Conservation (phyloP, 805 yeast species). For the Candida coleopterorum region DNA sequence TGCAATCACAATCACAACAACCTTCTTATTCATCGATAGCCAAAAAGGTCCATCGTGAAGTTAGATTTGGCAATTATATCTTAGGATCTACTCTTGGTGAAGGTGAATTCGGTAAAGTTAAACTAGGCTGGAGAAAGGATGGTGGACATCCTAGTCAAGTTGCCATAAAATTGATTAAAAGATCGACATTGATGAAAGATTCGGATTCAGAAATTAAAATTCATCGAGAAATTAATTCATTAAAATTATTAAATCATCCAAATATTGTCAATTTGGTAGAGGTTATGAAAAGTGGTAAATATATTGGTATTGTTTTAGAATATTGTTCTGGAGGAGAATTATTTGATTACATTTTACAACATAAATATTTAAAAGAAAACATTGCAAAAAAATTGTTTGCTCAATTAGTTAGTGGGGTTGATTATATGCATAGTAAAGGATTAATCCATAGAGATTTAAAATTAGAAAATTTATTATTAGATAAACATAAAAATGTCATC, state of each 20-base stretch:
- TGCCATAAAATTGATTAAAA: conserved; percentile 86
- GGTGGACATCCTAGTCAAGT: conserved; percentile 77
- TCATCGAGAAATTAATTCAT: conserved; percentile 87
- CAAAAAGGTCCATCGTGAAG: conserved; percentile 43
- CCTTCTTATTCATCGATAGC: conserved; percentile 5
- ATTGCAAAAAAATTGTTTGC: conserved; percentile 86
- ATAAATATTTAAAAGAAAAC: conserved; percentile 80
- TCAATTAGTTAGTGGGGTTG: conserved; percentile 89
- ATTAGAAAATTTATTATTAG: conserved; percentile 69
- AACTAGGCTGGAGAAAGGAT: conserved; percentile 90
- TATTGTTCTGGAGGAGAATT: conserved; percentile 98
- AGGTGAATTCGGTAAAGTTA: conserved; percentile 98
- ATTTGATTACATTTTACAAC: conserved; percentile 85
- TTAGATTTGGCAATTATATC: conserved; percentile 84
- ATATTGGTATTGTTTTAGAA: conserved; percentile 93
- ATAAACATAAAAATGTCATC: conserved; percentile 79
- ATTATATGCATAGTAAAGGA: conserved; percentile 80
- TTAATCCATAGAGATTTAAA: conserved; percentile 75
- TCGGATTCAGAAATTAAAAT: conserved; percentile 85
- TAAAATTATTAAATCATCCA: conserved; percentile 84
- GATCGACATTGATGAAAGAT: conserved; percentile 84
- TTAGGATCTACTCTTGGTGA: conserved; percentile 94
- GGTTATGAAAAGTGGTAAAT: conserved; percentile 88
- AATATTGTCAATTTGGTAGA: conserved; percentile 89
- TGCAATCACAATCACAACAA: background rate